Evolutionary conservation across 495 filamentous ascomycete species (phyloP).

Genomic region (Tuber microsphaerosporum): DNA sequence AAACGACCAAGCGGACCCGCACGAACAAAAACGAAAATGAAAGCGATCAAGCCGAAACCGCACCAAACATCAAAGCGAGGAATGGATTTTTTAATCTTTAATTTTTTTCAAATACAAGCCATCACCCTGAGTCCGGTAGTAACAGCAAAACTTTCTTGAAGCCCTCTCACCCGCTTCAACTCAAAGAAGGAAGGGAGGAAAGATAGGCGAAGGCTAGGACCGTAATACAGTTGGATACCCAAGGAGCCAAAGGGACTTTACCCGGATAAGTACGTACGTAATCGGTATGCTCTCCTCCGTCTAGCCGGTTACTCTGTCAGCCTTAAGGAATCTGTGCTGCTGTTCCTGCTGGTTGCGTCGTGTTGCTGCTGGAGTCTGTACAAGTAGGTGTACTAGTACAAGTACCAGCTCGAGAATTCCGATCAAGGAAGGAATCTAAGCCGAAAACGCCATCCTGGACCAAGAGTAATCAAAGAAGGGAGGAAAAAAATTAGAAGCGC

Average conservation of each 20-base stretch:
- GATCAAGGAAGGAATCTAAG: neutral
- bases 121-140: neutral
- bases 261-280: constrained; percentile 4
- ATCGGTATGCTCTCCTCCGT: neutral
- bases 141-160: constrained; percentile 11
- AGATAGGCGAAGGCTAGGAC: neutral
- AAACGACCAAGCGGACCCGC: constrained; percentile 36
- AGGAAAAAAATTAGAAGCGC: neutral
- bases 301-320: neutral
- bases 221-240: neutral
- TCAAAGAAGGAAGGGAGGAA: neutral
- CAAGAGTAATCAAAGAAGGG: neutral
- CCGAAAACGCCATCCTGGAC: neutral
- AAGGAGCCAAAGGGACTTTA: neutral
- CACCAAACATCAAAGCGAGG: constrained; percentile 28
- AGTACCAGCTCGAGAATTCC: neutral
- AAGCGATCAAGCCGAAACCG: constrained; percentile 29
- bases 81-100: constrained; percentile 8
- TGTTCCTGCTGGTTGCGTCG: neutral
- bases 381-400: neutral
- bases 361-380: neutral
- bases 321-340: neutral
- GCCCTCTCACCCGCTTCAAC: constrained; percentile 14
- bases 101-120: neutral
- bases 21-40: constrained; percentile 27